Evolutionary conservation across 2,329 filamentous ascomycete species (phyloP), one percentile per base, ranked within the genome.

Genomic region (Hymenoscyphus linearis): DNA sequence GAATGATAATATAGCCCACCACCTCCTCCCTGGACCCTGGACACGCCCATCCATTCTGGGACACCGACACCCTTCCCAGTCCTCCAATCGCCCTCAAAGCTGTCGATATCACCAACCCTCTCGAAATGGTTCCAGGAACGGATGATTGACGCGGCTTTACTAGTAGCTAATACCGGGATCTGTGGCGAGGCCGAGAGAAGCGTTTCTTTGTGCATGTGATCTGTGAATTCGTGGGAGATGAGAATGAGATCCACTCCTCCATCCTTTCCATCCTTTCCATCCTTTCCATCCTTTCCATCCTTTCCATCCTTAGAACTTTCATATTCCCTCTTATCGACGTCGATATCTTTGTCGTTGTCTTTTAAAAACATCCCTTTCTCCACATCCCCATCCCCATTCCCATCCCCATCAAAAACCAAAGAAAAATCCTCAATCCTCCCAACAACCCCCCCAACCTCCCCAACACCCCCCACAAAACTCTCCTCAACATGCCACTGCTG

Each of bases 171-270:
- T 0, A 89, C 76, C 0, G 85, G 84, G 3, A 85, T 81, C 52
- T 76, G 71, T 1, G 67, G 65, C 5, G 82, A 75, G 3, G 88
- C 72, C 66, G 86, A 79, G 52, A 80, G 70, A 27, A 89, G 74
- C 14, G 85, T 88, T 2, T 80, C 77, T 62, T 80, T 77, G 68
- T 88, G 85, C 70, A 84, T 88, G 69, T 88, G 86, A 68, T 89
- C 85, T 1, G 85, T 88, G 66, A 88, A 89, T 70, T 88, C 85
- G 69, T 89, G 85, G 16, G 79, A 83, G 35, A 88, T 77, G 31
- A 78, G 77, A 2, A 88, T 83, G 2, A 75, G 80, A 69, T 89
- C 22, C 18, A 35, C 31, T 22, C 37, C 1, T 37, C 34, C 31
- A 4, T 47, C n/a, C n/a, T 22, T n/a, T 10, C 2, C n/a, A 12